A percentile compares a stretch with the other conserved stretches of the same genome.
Evolutionary conservation across 1,284 basidiomycete species (phyloP).

Genomic region (Thecaphora frezii): DNA sequence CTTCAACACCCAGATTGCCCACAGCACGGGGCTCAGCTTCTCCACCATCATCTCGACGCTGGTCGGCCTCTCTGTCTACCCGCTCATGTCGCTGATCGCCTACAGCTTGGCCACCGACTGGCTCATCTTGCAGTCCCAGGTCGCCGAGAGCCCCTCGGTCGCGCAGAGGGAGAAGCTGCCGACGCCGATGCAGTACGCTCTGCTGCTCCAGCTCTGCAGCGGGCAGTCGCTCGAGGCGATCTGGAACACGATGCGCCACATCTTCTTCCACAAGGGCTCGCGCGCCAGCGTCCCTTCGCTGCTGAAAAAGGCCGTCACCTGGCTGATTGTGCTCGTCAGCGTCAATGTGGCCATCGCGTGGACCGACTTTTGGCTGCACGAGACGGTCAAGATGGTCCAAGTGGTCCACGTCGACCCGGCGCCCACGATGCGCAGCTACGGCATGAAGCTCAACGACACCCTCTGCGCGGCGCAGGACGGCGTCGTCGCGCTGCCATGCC

Average conservation of each 20-base stretch:
- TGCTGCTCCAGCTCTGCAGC: conserved; percentile 11
- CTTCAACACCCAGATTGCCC: conserved; percentile 11
- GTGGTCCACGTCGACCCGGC: conserved; percentile 9
- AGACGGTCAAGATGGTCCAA: conserved; percentile 13
- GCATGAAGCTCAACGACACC: conserved; percentile 10
- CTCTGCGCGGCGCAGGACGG: conserved; percentile 3
- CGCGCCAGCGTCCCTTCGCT: conserved; percentile 9
- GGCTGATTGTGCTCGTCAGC: conserved; percentile 7
- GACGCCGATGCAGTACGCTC: conserved; percentile 15
- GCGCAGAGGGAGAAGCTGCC: conserved; percentile 6
- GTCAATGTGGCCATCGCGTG: conserved; percentile 4
- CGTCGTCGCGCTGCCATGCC: background rate
- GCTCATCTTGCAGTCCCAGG: conserved; percentile 8
- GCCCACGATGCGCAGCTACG: background rate
- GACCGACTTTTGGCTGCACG: conserved; percentile 13
- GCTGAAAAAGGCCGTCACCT: conserved; percentile 10
- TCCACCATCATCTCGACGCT: conserved; percentile 12
- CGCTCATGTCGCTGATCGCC: conserved; percentile 15
- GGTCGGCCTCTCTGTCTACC: conserved; percentile 11
- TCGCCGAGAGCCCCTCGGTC: conserved; percentile 1
- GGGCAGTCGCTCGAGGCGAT: conserved; percentile 8
- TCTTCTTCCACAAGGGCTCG: conserved; percentile 1
- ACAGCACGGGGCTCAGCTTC: conserved; percentile 13
- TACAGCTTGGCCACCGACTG: conserved; percentile 16
- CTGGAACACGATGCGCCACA: conserved; percentile 7